Evolutionary conservation across 2,329 filamentous ascomycete genomes (phyloP), one percentile per base, ranked within the genome.

Genomic region (Septoria linicola): DNA sequence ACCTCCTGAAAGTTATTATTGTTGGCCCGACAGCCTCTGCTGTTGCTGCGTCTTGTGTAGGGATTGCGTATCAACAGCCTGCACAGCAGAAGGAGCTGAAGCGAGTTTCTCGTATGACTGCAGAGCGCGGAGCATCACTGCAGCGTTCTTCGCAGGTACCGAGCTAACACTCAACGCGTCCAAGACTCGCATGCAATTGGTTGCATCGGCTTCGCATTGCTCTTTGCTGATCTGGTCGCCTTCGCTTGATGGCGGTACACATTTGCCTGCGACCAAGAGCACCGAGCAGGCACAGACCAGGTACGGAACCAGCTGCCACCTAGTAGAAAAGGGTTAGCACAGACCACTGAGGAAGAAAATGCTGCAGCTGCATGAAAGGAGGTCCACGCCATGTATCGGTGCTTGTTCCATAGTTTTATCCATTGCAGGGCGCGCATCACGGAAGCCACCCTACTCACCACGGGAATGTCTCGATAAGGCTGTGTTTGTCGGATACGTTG

Each of bases 261-360:
- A 47, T 31, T 46, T 50, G 46, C 41, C 42, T 8, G 52, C 47
- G 6, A 48, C 52, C 10, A 54, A n/a, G 8, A 54, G 45, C 20
- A 54, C 51, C 8, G 52, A 51, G 14, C 47, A 47, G 3, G 41
- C 43, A 11, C 52, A 46, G 7, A 51, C 35, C 3, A 54, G 30
- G 31, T 39, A 54, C 10, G 47, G 35, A 16, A 54, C 42, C 41
- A 51, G 36, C 19, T 54, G 47, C 42, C 48, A 51, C 41, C 30
- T 34, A n/a, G 31, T 5, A 13, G 31, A 6, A n/a, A 13, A 34
- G 13, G 5, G 13, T 13, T 7, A 16, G 11, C 31, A n/a, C n/a
- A n/a, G n/a, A n/a, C n/a, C n/a, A n/a, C n/a, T n/a, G n/a, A n/a
- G n/a, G n/a, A n/a, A n/a, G n/a, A n/a, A n/a, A n/a, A n/a, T n/a